Base-by-base conservation (phyloP, 2,329 filamentous ascomycete species). In the Diplocarpon mali region DNA sequence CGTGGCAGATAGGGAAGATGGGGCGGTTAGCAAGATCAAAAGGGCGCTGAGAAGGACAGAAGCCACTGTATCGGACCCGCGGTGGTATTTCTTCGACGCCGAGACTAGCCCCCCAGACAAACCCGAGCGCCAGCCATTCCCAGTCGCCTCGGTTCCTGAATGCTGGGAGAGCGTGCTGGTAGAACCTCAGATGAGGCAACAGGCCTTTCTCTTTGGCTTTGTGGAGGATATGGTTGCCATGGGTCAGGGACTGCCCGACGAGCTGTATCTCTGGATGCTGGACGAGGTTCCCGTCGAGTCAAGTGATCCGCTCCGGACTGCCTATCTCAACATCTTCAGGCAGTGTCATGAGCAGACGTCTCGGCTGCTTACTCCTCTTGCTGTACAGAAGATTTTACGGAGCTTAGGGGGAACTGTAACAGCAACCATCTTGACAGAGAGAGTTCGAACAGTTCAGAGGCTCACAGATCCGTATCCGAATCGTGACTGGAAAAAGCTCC, bases 241-340 rank as follows among this genome's bases (percentile, higher is more conserved):
- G 45, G 65, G 65, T 32, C 60, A 62, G 11, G 51, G 58, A 2
- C 59, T 87, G 11, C 76, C 83, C 0, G 75, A 85, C 48, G 72
- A 81, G 44, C 57, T 87, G 1, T 70, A 85, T 40, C 55, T 71
- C 13, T 89, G 84, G 83, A 66, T 86, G 2, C 57, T 83, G 5
- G 64, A 74, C 40, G 72, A 80, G 63, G 65, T 80, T 16, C 75
- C 72, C 44, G 59, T 66, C 2, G 78, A 84, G 54, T 63, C 65
- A 34, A 71, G 72, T 28, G 65, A 69, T 35, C 68, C 75, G 36
- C 60, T 85, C 35, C 71, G 77, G 40, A 61, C 69, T 44, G 74
- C 80, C 47, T 87, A 86, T 58, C 66, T 71, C 44, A 70, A 71
- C 40, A 57, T 65, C 36, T 61, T 86, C 3, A 63, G 74, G 42